These are phyloP conservation scores for Umbelopsis sp. DNA, from an alignment of 192 early-diverging fungal species.

Conservation along the genomic window DNA sequence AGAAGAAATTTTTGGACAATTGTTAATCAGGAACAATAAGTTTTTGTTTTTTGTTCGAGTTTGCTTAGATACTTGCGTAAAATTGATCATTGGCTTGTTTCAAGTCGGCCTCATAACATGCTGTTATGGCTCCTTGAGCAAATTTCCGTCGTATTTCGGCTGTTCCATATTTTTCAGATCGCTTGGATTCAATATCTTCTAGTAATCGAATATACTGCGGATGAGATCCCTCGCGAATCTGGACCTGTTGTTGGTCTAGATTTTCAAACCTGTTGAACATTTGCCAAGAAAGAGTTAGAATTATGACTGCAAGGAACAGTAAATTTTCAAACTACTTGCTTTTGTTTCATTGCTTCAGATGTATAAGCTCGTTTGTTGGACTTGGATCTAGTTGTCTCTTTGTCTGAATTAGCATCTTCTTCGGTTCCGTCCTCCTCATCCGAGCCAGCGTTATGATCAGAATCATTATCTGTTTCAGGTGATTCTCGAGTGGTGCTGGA, in stretches of 20 bases:
- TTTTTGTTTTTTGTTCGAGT: not conserved
- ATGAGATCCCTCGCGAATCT: slow-evolving; percentile 31
- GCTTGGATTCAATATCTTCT: slow-evolving; percentile 32
- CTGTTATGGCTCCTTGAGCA: slow-evolving; percentile 25
- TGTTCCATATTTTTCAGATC: slow-evolving; percentile 24
- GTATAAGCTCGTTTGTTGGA: slow-evolving; percentile 11
- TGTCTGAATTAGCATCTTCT: slow-evolving; percentile 10
- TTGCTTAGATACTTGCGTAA: slow-evolving; percentile 26
- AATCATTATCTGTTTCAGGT: slow-evolving; percentile 14
- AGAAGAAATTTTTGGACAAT: not conserved
- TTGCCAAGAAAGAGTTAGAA: not conserved
- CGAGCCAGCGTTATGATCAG: not conserved
- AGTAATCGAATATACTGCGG: slow-evolving; percentile 34
- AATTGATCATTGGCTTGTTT: slow-evolving; percentile 35
- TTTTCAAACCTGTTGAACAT: slow-evolving; percentile 8
- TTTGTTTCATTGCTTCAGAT: slow-evolving; percentile 8
- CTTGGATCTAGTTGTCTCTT: slow-evolving; percentile 1
- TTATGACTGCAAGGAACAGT: not conserved
- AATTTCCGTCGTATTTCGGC: slow-evolving; percentile 30
- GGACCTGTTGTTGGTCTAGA: slow-evolving; percentile 12
- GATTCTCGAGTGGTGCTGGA: slow-evolving; percentile 5
- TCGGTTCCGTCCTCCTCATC: not conserved
- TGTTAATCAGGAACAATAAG: not conserved
- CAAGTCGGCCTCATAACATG: slow-evolving; percentile 27
- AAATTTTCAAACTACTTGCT: not conserved